Evolutionary conservation across 345 rosid species (phyloP), one percentile per base, ranked within the genome.

Genomic region (Eucalyptus curtisii): DNA sequence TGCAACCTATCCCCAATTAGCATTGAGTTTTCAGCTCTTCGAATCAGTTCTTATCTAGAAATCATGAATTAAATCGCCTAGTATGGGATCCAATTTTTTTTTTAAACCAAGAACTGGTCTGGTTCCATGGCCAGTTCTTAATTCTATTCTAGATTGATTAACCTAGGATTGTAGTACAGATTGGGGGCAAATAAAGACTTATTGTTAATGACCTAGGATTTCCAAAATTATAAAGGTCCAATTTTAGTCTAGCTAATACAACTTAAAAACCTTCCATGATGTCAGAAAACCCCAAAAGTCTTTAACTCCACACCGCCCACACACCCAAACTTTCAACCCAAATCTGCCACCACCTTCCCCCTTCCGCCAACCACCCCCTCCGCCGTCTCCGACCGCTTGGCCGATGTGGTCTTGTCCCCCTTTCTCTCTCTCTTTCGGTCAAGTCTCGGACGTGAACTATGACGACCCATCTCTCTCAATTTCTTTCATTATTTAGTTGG

Each of bases 51-150:
- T 59, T 59, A 59, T 8, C 0, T 27, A 27, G 3, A 12, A 59
- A 27, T 27, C 14, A 27, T 11, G n/a, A 27, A 59, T 2, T 25
- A 5, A 59, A 25, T 0, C 13, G 0, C 0, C 2, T 0, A 2
- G 0, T 57, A 27, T 0, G 2, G 1, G 2, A 25, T 59, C 15
- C 7, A 59, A 59, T 27, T 57, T 59, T 59, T 57, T 5, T 55
- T 55, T 55, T 20, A 55, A 55, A 55, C 6, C 0, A 8, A 27
- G 66, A 59, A 11, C 0, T 0, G 0, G 14, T 10, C 1, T 8
- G 5, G 59, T 53, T 19, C 10, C 25, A 14, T 1, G 14, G 7
- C 31, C 2, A 1, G 1, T 2, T 59, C 14, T 27, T 12, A 25
- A 12, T 59, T 59, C 4, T 59, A 59, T 52, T 52, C 24, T 52